These are phyloP conservation scores for Angomonas ambiguus DNA, from an alignment of 208 protist species.

Conservation along the genomic window DNA sequence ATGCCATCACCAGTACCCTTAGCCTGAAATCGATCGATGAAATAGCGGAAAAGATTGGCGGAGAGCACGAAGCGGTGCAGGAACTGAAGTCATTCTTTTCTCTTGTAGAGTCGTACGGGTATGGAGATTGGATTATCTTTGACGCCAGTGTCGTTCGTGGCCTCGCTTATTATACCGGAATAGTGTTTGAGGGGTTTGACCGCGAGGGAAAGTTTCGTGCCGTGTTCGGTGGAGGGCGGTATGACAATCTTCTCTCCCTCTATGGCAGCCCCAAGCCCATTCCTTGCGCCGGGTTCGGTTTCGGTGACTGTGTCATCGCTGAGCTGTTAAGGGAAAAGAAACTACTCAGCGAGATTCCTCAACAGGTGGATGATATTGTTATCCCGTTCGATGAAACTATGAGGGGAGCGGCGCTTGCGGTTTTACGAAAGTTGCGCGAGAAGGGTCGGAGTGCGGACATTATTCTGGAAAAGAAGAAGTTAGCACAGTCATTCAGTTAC, in stretches of 20 bases:
- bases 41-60: constrained; percentile 60
- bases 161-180: constrained; percentile 95
- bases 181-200: constrained; percentile 96
- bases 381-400: constrained; percentile 93
- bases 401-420: constrained; percentile 67
- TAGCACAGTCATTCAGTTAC: constrained; percentile 90
- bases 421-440: constrained; percentile 72
- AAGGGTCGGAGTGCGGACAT: constrained; percentile 86
- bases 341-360: constrained; percentile 47
- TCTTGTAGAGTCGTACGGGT: constrained; percentile 89
- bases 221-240: constrained; percentile 94
- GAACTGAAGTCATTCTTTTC: constrained; percentile 87
- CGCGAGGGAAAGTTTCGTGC: constrained; percentile 90
- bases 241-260: constrained; percentile 92
- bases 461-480: constrained; percentile 91
- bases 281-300: constrained; percentile 93
- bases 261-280: constrained; percentile 91
- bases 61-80: constrained; percentile 63
- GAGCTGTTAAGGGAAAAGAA: constrained; percentile 93
- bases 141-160: constrained; percentile 94
- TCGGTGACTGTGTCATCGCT: constrained; percentile 95
- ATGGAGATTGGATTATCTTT: constrained; percentile 91
- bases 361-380: constrained; percentile 84
- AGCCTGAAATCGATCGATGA: constrained; percentile 85
- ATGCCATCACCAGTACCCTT: constrained; percentile 74